Conservation (phyloP, 1,284 basidiomycete species). For the Ceratobasidium sp. region DNA sequence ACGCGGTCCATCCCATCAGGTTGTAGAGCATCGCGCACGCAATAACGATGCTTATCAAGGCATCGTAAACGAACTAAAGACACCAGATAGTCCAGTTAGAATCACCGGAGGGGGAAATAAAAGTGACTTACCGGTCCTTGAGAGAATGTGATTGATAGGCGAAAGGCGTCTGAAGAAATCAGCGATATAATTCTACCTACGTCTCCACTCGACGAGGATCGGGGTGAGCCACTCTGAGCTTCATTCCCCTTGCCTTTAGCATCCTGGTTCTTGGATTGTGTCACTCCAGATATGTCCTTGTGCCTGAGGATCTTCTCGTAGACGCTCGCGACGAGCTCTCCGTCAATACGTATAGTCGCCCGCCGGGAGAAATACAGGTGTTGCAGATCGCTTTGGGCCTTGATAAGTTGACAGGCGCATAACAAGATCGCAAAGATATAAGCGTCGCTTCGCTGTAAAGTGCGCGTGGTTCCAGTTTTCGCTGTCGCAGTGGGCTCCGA, state of each 20-base stretch:
- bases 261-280: constrained; percentile 4
- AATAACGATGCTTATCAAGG: constrained; percentile 19
- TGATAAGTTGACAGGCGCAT: constrained; percentile 35
- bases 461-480: background rate
- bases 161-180: constrained; percentile 20
- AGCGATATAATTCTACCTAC: constrained; percentile 44
- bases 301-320: constrained; percentile 45
- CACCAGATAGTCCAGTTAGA: too few relatives aligned
- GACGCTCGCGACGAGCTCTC: constrained; percentile 40
- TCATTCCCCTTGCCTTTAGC: constrained; percentile 24
- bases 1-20: constrained; percentile 44
- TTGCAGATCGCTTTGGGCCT: constrained; percentile 43
- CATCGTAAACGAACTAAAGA: constrained; percentile 24
- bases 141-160: constrained; percentile 12
- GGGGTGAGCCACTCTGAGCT: background rate
- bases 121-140: constrained; percentile 11
- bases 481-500: background rate
- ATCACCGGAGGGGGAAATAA: too few relatives aligned
- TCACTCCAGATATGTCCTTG: constrained; percentile 34
- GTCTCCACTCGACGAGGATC: constrained; percentile 20
- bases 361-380: constrained; percentile 41
- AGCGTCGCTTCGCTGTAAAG: constrained; percentile 22
- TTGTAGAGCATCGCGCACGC: constrained; percentile 31
- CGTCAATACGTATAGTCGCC: constrained; percentile 22
- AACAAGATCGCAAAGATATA: constrained; percentile 41